A percentile compares a stretch with the other conserved stretches of the same genome.
Evolutionary conservation across 768 basidiomycete species (phyloP).

Genomic region (Amanita rubescens): DNA sequence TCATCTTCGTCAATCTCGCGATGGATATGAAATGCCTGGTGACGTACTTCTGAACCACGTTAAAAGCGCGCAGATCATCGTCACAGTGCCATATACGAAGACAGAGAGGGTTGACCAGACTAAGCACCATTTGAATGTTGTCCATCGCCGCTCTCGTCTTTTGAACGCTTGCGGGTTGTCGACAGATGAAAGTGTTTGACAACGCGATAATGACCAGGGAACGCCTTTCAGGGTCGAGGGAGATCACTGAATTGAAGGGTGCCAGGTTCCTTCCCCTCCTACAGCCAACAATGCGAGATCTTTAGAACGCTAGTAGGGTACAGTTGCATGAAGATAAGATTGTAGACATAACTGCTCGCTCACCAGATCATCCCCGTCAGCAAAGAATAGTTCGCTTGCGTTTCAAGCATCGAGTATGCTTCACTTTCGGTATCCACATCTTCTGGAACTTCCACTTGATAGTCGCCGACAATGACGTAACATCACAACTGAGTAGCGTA

Average conservation of each 20-base stretch:
- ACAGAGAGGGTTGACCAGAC: slow-evolving; percentile 47
- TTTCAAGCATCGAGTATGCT: neutral
- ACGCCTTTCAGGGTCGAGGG: too few relatives aligned
- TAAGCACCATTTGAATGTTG: slow-evolving; percentile 53
- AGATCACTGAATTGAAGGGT: too few relatives aligned
- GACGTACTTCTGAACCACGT: slow-evolving; percentile 54
- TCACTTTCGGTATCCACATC: slow-evolving; percentile 3
- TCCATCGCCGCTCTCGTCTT: slow-evolving; percentile 37
- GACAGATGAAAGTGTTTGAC: slow-evolving; percentile 19
- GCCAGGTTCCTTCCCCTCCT: too few relatives aligned
- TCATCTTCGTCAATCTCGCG: neutral
- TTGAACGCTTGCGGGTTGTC: slow-evolving; percentile 9
- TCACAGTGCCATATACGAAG: slow-evolving; percentile 45
- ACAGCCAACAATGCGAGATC: too few relatives aligned
- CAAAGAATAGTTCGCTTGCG: neutral
- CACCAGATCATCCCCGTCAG: too few relatives aligned
- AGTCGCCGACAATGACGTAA: neutral
- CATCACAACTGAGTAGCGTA: neutral
- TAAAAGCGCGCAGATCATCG: slow-evolving; percentile 42
- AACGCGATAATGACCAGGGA: neutral
- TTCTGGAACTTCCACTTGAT: slow-evolving; percentile 4
- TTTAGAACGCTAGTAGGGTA: too few relatives aligned
- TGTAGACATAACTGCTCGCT: too few relatives aligned
- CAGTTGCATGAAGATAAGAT: too few relatives aligned
- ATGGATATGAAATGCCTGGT: neutral